Percentiles rank a stretch among this genome's conserved stretches.
Evolutionary conservation across 345 rosid genomes (phyloP).

Genomic region (Gossypium arboreum): DNA sequence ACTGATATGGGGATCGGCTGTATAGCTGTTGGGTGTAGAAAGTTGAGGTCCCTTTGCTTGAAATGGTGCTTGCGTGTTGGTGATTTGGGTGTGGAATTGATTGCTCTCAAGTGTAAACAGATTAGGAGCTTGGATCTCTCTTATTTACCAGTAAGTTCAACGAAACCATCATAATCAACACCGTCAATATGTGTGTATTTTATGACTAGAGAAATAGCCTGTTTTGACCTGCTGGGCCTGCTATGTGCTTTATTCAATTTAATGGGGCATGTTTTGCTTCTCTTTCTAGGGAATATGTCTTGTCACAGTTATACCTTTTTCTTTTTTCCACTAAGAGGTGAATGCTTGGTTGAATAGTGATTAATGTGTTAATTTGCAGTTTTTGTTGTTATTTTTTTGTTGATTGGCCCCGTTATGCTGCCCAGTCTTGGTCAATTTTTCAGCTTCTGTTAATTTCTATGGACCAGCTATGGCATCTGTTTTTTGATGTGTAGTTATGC

Average conservation of each 20-base stretch:
- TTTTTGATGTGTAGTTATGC: background rate
- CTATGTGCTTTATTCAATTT: background rate
- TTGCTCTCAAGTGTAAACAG: slow-evolving; percentile 42
- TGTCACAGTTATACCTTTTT: background rate
- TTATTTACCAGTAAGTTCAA: slow-evolving; percentile 36
- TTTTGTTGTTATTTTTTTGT: background rate
- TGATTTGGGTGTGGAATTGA: slow-evolving; percentile 46
- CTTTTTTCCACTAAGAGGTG: background rate
- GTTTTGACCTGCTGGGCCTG: background rate
- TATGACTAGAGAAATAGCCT: background rate
- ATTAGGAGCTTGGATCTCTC: slow-evolving; percentile 44
- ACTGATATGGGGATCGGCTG: slow-evolving; percentile 55
- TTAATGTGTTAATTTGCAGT: background rate
- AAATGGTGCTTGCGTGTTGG: slow-evolving; percentile 47
- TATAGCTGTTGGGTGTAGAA: slow-evolving; percentile 44
- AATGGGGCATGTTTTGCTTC: background rate
- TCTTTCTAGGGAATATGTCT: background rate
- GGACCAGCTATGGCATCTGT: background rate
- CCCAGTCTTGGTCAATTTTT: background rate
- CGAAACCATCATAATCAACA: background rate
- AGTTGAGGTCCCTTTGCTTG: slow-evolving; percentile 37
- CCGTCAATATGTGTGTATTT: background rate
- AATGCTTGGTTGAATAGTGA: slow-evolving; percentile 7
- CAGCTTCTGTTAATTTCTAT: background rate
- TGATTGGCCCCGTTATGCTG: background rate